phyloP scores from a whole-genome alignment of 2,329 filamentous ascomycete genomes.

The Parastagonospora nodorum region DNA sequence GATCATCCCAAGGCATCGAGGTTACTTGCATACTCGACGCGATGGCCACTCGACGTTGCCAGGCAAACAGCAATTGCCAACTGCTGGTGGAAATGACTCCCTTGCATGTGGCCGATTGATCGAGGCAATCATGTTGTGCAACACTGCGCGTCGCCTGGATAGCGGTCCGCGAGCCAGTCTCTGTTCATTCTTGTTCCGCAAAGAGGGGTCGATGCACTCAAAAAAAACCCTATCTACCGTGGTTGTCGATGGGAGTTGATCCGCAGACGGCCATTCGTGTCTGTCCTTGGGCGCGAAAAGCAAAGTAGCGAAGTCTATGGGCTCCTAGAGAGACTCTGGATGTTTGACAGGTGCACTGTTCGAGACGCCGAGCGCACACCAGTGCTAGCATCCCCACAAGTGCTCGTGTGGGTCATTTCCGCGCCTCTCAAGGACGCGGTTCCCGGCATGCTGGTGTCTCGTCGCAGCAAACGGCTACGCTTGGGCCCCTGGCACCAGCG shows the following conservation, averaged over 20 bases:
- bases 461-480: slow-evolving; percentile 8
- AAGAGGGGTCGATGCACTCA: slow-evolving; percentile 1
- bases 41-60: too few relatives aligned
- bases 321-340: neutral
- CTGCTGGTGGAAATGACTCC: neutral
- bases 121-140: slow-evolving; percentile 13
- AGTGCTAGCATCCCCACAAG: slow-evolving; percentile 22
- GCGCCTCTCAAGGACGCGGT: slow-evolving; percentile 9
- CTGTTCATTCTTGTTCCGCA: neutral
- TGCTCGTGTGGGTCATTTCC: slow-evolving; percentile 28
- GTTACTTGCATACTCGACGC: slow-evolving; percentile 10
- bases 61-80: neutral
- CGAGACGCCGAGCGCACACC: slow-evolving; percentile 10
- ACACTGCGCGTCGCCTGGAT: slow-evolving; percentile 9
- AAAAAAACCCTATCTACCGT: neutral
- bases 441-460: neutral
- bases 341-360: slow-evolving; percentile 14
- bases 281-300: neutral
- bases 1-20: neutral
- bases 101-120: slow-evolving; percentile 14
- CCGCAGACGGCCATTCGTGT: neutral
- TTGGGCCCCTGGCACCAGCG: slow-evolving; percentile 1
- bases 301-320: neutral
- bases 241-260: neutral
- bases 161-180: slow-evolving; percentile 4